A percentile compares a stretch with the other conserved stretches of the same genome.
Evolutionary conservation across 352 stramenopile genomes (phyloP).

Genomic region (Lagenidium giganteum): DNA sequence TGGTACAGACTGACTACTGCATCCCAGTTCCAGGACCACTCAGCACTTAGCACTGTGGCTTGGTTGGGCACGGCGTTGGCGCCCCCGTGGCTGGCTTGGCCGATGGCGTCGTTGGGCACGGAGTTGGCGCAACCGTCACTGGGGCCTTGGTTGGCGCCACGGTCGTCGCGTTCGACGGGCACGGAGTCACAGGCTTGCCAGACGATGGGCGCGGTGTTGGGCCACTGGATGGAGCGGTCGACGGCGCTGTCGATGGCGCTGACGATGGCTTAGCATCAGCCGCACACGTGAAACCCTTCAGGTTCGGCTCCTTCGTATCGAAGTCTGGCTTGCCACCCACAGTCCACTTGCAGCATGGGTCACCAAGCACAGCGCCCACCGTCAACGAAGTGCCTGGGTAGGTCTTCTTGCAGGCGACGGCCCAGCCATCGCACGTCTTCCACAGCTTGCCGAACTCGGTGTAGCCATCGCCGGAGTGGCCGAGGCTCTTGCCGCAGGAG

Average conservation of each 20-base stretch:
- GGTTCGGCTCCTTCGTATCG: neutral
- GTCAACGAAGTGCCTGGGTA: conserved; percentile 1
- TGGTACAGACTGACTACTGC: no score
- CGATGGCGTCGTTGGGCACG: no score
- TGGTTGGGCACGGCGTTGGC: no score
- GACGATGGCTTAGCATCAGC: neutral
- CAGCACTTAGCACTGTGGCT: no score
- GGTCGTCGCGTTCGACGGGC: no score
- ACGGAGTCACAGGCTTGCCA: no score
- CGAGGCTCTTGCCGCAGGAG: conserved; percentile 4
- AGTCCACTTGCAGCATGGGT: conserved; percentile 15
- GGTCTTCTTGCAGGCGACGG: conserved; percentile 10
- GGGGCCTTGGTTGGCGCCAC: no score
- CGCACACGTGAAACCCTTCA: neutral
- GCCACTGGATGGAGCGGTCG: neutral
- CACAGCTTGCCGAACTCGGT: conserved; percentile 7
- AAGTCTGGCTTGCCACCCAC: conserved; percentile 8
- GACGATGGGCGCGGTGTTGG: neutral
- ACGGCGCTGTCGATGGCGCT: neutral
- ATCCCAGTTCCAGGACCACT: no score
- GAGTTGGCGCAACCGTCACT: no score
- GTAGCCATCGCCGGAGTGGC: conserved; percentile 3
- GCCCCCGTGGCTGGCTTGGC: no score
- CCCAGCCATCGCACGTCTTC: conserved; percentile 10
- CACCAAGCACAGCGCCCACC: conserved; percentile 7